Evolutionary conservation across 208 protist genomes (phyloP), one percentile per base, ranked within the genome.

Genomic region (Trypanosoma avium): DNA sequence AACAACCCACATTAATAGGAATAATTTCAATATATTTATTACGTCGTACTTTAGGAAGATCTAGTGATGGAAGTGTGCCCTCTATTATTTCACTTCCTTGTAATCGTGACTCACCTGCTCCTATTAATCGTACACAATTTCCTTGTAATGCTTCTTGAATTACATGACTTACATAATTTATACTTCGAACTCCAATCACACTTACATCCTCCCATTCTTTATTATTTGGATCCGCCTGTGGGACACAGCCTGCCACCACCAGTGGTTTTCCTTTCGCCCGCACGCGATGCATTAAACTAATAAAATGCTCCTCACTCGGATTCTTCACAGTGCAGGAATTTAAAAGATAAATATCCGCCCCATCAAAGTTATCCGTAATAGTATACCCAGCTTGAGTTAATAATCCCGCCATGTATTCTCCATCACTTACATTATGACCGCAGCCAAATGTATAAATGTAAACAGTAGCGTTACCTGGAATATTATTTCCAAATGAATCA

Each of bases 261-360:
- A 86, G 61, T 0, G 77, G 64, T 43, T 79, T 79, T 3, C 70
- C 70, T 4, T 54, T 73, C 2, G 32, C 50, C 12, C 70, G 50
- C 43, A 73, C 68, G 32, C 77, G 77, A 15, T 75, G 45, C 67
- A 88, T 81, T 52, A 77, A 70, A 15, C 30, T 65, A 43, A 79
- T 46, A 47, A 88, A 80, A 40, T 77, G 79, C 33, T 86, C 72
- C 40, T 90, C 82, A 21, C 78, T 85, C 0, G 85, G 85, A 57
- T 84, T 87, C 66, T 94, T 94, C 7, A 96, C 90, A 12, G 90
- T 96, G 57, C 90, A 96, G 1, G 62, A 77, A 69, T 96, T 94
- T 33, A 94, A 54, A 19, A 96, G 61, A 69, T 77, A 92, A 12
- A 75, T 50, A 61, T 85, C 82, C 2, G 84, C 81, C 17, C 35